phyloP scores from a whole-genome alignment of 768 basidiomycete species.

The Xerocomellus amylosporus region DNA sequence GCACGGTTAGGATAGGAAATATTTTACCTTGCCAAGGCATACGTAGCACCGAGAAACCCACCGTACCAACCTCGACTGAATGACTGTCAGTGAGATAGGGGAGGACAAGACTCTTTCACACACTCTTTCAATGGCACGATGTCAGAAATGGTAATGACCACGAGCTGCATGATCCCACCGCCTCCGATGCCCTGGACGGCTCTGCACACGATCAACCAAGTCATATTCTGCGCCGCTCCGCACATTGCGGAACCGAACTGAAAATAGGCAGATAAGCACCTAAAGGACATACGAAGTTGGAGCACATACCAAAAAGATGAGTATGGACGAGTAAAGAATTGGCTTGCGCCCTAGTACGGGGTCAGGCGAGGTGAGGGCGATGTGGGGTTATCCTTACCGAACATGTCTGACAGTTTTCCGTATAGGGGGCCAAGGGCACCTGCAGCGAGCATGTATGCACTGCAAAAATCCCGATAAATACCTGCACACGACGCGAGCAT shows the following conservation, averaged over 20 bases:
- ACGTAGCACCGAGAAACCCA: constrained; percentile 72
- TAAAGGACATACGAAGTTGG: not conserved
- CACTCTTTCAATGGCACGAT: constrained; percentile 80
- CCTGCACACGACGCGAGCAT: not conserved
- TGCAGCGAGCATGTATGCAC: constrained; percentile 72
- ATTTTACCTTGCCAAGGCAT: constrained; percentile 58
- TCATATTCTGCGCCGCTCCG: constrained; percentile 76
- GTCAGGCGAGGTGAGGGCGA: not conserved
- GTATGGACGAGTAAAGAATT: constrained; percentile 62
- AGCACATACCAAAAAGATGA: constrained; percentile 61
- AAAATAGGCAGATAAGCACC: not conserved
- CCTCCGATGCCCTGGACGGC: constrained; percentile 85
- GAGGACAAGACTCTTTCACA: constrained; percentile 18
- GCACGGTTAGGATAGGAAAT: not conserved
- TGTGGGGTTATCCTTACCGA: constrained; percentile 26
- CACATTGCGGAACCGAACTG: constrained; percentile 79
- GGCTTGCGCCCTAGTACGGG: constrained; percentile 56
- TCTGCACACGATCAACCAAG: constrained; percentile 71
- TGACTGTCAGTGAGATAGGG: constrained; percentile 17
- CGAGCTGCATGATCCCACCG: constrained; percentile 74
- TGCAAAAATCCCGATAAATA: constrained; percentile 20
- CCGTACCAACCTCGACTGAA: constrained; percentile 73
- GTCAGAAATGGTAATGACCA: constrained; percentile 77
- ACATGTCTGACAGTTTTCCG: constrained; percentile 69
- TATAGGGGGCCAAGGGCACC: constrained; percentile 69